These are phyloP conservation scores for Prunella vulgaris DNA, from an alignment of 257 asterid species.

Conservation along the genomic window DNA sequence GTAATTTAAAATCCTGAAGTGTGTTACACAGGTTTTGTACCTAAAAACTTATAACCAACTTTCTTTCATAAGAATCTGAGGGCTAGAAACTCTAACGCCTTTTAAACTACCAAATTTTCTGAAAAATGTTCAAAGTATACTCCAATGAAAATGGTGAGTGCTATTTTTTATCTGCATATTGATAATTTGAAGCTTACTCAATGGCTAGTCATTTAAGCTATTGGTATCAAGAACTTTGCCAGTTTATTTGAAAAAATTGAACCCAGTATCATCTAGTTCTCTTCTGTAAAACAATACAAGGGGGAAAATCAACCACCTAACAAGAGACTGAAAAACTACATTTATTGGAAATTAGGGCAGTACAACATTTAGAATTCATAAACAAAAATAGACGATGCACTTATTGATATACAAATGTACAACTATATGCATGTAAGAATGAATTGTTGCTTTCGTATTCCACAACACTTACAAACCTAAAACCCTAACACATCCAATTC, in stretches of 20 bases:
- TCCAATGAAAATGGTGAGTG: not conserved
- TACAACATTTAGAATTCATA: not conserved
- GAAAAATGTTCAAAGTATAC: not conserved
- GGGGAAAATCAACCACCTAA: not conserved
- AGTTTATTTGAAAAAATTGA: not conserved
- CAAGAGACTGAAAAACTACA: not conserved
- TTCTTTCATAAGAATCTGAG: not conserved
- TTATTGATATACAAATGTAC: not conserved
- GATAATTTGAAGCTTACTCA: not conserved
- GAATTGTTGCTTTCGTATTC: not conserved
- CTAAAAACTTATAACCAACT: constrained; percentile 1
- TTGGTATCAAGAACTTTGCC: not conserved
- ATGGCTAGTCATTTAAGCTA: not conserved
- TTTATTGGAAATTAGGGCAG: not conserved
- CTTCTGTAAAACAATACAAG: not conserved
- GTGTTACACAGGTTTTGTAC: not conserved
- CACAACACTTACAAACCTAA: constrained; percentile 6
- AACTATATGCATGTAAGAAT: not conserved
- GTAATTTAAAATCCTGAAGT: not conserved
- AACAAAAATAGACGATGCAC: constrained; percentile 1
- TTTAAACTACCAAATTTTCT: not conserved
- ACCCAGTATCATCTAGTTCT: not conserved
- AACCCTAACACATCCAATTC: not conserved
- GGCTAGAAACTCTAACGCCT: not conserved
- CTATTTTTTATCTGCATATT: not conserved